These are phyloP conservation scores for Jatropha podagrica DNA, from an alignment of 441 rosid species.

Conservation along the genomic window DNA sequence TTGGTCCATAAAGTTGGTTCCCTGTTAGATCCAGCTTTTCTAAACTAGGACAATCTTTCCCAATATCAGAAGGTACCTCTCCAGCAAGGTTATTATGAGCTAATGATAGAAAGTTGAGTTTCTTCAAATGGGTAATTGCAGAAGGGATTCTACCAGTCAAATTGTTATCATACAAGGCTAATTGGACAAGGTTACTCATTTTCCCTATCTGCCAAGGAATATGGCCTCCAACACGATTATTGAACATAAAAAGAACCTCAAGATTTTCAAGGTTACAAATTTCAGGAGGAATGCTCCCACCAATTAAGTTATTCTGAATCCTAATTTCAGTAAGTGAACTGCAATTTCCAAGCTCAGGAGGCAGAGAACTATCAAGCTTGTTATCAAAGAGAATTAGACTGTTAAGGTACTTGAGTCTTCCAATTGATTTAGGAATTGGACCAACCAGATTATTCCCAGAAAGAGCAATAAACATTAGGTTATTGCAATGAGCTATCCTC, in stretches of 20 bases:
- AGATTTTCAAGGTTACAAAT: slow-evolving; percentile 31
- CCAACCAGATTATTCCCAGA: slow-evolving; percentile 36
- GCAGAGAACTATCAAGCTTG: slow-evolving; percentile 31
- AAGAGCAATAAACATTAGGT: slow-evolving; percentile 28
- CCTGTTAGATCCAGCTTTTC: slow-evolving; percentile 35
- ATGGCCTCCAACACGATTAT: slow-evolving; percentile 32
- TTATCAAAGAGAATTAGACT: slow-evolving; percentile 29
- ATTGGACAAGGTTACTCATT: slow-evolving; percentile 26
- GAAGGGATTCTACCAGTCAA: slow-evolving; percentile 40
- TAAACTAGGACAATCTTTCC: slow-evolving; percentile 30
- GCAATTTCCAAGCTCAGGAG: slow-evolving; percentile 41
- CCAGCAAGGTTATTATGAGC: slow-evolving; percentile 46
- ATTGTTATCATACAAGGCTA: slow-evolving; percentile 40
- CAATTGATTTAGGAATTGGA: slow-evolving; percentile 32
- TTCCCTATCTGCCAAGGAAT: slow-evolving; percentile 33
- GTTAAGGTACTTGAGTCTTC: slow-evolving; percentile 28
- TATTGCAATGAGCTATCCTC: slow-evolving; percentile 29
- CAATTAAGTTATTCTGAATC: slow-evolving; percentile 35
- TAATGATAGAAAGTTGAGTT: slow-evolving; percentile 34
- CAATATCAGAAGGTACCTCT: slow-evolving; percentile 32
- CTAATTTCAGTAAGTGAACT: slow-evolving; percentile 34
- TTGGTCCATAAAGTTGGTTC: slow-evolving; percentile 37
- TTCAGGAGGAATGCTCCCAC: slow-evolving; percentile 34
- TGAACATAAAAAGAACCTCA: slow-evolving; percentile 31
- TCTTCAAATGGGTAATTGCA: slow-evolving; percentile 27